Percentiles rank a stretch among this genome's conserved stretches.
Conservation (phyloP, 345 rosid genomes). For the Balakata baccata region DNA sequence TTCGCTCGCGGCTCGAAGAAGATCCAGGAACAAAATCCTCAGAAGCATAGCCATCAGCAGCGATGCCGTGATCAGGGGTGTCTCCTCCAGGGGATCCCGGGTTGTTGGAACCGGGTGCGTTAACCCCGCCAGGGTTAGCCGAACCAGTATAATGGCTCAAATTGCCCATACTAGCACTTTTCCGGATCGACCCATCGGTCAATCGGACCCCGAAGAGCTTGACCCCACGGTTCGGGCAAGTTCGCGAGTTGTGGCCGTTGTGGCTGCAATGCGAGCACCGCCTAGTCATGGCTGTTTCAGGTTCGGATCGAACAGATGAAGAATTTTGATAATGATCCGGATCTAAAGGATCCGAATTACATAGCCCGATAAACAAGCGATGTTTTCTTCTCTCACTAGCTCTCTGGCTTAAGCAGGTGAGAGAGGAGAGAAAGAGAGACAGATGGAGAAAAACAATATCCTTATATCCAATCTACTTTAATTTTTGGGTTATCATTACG, state of each 20-base stretch:
- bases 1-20: conserved; percentile 85
- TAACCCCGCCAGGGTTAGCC: conserved; percentile 13
- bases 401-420: conserved; percentile 6
- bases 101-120: conserved; percentile 37
- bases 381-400: neutral
- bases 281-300: conserved; percentile 25
- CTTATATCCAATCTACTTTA: conserved; percentile 2
- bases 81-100: conserved; percentile 62
- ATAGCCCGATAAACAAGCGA: conserved; percentile 7
- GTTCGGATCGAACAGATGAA: conserved; percentile 6
- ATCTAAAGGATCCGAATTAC: conserved; percentile 18
- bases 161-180: conserved; percentile 38
- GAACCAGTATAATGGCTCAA: conserved; percentile 30
- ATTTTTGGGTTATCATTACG: conserved; percentile 17
- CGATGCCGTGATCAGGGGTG: conserved; percentile 58
- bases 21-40: conserved; percentile 96
- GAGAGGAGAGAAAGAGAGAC: neutral
- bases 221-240: conserved; percentile 36
- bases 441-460: conserved; percentile 12
- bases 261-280: conserved; percentile 43
- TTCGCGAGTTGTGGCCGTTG: conserved; percentile 38
- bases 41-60: conserved; percentile 79
- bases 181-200: conserved; percentile 49
- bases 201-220: conserved; percentile 38
- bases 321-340: neutral